phyloP scores from a whole-genome alignment of 345 rosid species.

The Alliaria petiolata region DNA sequence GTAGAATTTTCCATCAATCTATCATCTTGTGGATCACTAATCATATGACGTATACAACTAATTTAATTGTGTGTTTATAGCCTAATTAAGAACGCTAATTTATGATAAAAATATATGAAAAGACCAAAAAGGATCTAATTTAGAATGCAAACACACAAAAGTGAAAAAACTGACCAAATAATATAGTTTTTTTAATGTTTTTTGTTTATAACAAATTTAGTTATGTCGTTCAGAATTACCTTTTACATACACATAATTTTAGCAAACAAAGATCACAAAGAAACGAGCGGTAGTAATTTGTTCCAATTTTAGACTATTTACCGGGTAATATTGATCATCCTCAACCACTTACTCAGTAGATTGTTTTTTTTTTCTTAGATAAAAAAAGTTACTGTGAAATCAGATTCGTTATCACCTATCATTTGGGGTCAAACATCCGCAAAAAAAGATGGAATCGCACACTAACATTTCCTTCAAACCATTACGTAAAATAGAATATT shows the following conservation, averaged over 20 bases:
- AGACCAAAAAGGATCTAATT: too few species aligned
- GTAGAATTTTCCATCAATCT: too few species aligned
- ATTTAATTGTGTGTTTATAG: too few species aligned
- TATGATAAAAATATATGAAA: too few species aligned
- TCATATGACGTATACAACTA: too few species aligned
- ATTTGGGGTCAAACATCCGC: constrained; percentile 12
- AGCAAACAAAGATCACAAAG: not conserved
- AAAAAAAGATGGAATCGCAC: constrained; percentile 27
- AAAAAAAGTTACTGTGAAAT: not conserved
- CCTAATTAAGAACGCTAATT: too few species aligned
- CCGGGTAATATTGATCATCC: not conserved
- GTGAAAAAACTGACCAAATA: too few species aligned
- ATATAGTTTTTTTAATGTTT: too few species aligned
- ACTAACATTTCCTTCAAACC: not conserved
- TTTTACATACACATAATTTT: not conserved
- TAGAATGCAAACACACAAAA: too few species aligned
- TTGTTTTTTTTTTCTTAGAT: not conserved
- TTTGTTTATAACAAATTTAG: too few species aligned
- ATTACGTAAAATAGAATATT: not conserved
- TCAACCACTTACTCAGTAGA: constrained; percentile 8
- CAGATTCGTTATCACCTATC: not conserved
- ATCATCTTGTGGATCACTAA: too few species aligned
- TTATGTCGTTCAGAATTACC: too few species aligned
- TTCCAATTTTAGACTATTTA: not conserved
- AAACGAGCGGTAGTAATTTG: not conserved